A percentile compares a stretch with the other conserved stretches of the same genome.
Conservation (phyloP, 306 rosid species). For the Urtica urens region DNA sequence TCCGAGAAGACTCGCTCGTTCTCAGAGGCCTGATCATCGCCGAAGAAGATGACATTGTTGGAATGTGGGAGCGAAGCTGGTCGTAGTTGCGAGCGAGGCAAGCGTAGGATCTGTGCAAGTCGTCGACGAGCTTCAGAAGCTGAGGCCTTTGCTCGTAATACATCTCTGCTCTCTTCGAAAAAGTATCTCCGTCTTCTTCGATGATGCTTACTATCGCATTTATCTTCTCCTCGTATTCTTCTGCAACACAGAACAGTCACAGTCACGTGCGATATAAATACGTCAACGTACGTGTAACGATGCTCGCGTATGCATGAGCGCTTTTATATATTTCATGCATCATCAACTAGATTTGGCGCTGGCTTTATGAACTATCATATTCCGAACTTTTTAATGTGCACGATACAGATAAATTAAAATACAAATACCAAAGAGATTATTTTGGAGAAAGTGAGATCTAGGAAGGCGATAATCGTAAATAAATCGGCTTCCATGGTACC, state of each 20-base stretch:
- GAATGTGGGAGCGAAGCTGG: conserved; percentile 4
- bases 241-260: too few relatives aligned
- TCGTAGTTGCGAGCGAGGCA: conserved; percentile 17
- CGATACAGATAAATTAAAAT: not conserved
- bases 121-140: conserved; percentile 18
- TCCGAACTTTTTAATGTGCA: too few relatives aligned
- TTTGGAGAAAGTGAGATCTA: conserved; percentile 30
- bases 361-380: too few relatives aligned
- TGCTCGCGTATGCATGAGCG: too few relatives aligned
- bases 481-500: conserved; percentile 21
- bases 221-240: conserved; percentile 32
- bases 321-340: too few relatives aligned
- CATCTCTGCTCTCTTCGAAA: conserved; percentile 26
- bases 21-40: not conserved
- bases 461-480: too few relatives aligned
- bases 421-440: conserved; percentile 26
- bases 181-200: conserved; percentile 30
- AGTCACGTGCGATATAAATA: too few relatives aligned
- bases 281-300: too few relatives aligned
- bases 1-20: not conserved
- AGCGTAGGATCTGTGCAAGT: conserved; percentile 22
- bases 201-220: conserved; percentile 21
- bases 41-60: not conserved
- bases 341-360: too few relatives aligned
- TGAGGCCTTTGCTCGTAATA: conserved; percentile 21